phyloP scores from a whole-genome alignment of 768 basidiomycete species.

The Hypsizygus marmoreus region DNA sequence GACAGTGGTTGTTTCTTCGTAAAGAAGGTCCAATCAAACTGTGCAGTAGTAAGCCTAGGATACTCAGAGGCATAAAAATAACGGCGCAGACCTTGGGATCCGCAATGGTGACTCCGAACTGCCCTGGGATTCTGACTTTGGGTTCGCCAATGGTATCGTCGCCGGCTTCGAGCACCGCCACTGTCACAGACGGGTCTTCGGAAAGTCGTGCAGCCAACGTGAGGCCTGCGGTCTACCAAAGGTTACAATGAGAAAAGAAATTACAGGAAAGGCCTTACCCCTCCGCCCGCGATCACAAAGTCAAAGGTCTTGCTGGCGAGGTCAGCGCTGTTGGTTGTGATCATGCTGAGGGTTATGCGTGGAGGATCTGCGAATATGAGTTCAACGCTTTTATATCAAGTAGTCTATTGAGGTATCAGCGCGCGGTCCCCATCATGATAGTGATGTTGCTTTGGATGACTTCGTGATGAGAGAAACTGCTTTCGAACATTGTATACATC shows the following conservation, averaged over 20 bases:
- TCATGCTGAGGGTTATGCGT: no score
- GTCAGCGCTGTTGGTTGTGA: conserved; percentile 13
- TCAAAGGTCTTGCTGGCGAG: conserved; percentile 2
- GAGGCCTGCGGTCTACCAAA: conserved; percentile 36
- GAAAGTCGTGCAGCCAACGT: conserved; percentile 44
- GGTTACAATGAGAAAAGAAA: neutral
- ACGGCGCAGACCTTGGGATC: conserved; percentile 33
- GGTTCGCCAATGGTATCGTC: conserved; percentile 33
- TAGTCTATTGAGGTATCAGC: no score
- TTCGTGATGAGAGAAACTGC: no score
- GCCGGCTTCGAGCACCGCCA: conserved; percentile 43
- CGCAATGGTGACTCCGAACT: conserved; percentile 27
- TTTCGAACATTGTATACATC: no score
- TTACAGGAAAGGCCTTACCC: neutral
- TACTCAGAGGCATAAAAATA: no score
- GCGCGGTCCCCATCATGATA: no score
- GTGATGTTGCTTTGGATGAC: no score
- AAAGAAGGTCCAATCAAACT: no score
- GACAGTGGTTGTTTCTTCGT: no score
- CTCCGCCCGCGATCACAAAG: conserved; percentile 7
- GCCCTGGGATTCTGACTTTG: conserved; percentile 32
- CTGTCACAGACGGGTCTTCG: conserved; percentile 36
- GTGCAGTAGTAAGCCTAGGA: no score
- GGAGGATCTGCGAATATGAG: no score
- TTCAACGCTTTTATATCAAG: no score